Conservation (phyloP, 2,329 filamentous ascomycete species). For the Xylariaceae sp. region DNA sequence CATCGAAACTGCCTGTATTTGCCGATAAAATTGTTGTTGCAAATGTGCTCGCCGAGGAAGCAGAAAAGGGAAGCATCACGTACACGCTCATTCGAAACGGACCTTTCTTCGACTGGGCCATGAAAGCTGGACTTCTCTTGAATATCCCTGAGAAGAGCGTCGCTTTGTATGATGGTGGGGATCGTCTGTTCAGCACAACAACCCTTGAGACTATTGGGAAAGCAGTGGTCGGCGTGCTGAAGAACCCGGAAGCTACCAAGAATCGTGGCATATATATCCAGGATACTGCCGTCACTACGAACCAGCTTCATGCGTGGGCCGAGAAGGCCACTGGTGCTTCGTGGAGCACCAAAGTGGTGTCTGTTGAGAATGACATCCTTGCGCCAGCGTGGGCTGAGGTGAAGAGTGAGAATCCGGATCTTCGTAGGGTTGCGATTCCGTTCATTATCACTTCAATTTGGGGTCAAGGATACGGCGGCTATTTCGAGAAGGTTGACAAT, state of each 20-base stretch:
- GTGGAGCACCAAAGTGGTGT: slow-evolving; percentile 26
- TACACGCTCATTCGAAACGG: slow-evolving; percentile 39
- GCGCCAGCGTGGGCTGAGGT: slow-evolving; percentile 30
- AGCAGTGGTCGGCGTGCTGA: slow-evolving; percentile 47
- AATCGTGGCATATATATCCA: slow-evolving; percentile 49
- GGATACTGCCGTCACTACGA: slow-evolving; percentile 41
- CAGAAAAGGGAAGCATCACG: slow-evolving; percentile 31
- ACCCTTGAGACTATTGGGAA: slow-evolving; percentile 45
- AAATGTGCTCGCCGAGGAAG: slow-evolving; percentile 40
- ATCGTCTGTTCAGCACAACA: slow-evolving; percentile 42
- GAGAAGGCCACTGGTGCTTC: slow-evolving; percentile 23
- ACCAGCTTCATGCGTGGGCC: slow-evolving; percentile 42
- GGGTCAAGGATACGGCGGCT: slow-evolving; percentile 31
- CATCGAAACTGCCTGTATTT: slow-evolving; percentile 49
- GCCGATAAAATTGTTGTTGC: slow-evolving; percentile 45
- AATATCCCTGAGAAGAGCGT: slow-evolving; percentile 27
- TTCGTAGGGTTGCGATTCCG: slow-evolving; percentile 22
- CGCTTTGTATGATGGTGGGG: slow-evolving; percentile 49
- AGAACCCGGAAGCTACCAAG: slow-evolving; percentile 42
- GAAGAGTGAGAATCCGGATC: slow-evolving; percentile 28
- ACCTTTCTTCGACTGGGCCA: slow-evolving; percentile 27
- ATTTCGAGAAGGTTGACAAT: slow-evolving; percentile 35
- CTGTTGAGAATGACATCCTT: slow-evolving; percentile 29
- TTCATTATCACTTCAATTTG: slow-evolving; percentile 33
- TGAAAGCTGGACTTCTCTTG: slow-evolving; percentile 17